Base-by-base conservation (phyloP, 306 rosid genomes). In the Mimosa pudica region DNA sequence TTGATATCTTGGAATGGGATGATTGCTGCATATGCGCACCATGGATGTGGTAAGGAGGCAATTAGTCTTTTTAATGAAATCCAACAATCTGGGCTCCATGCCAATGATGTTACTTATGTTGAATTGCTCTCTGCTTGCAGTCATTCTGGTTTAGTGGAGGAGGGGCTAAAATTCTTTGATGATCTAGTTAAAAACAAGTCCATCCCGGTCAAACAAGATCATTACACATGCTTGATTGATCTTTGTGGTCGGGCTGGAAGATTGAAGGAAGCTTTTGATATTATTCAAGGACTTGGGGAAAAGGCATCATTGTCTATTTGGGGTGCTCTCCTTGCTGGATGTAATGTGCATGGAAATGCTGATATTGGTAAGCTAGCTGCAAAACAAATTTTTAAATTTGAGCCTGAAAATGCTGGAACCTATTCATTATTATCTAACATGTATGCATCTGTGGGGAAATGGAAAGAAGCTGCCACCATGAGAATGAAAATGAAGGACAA, bases 1-100 rank as follows among this genome's bases (percentile, higher is more conserved):
- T 75, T 83, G 79, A 83, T 86, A 80, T 83, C 85, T 70, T 86
- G 89, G 89, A 86, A 86, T 57, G 89, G 87, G 44, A 86, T 86
- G 85, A 83, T 86, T 70, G 89, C 89, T 2, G 87, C 89, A 35
- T 86, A 86, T 74, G 89, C 87, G 4, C 87, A 83, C 76, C 89
- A 86, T 70, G 89, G 89, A 35, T 80, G 57, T 64, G 87, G 87
- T 12, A 80, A 47, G 64, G 85, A 83, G 78, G 89, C 89, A 70
- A 80, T 83, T 52, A 74, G 8, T 51, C 75, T 86, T 46, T 86
- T 54, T 70, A 74, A 80, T 49, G 75, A 86, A 74, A 86, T 86
- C 87, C 79, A 80, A 77, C 76, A 83, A 68, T 78, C 52, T 14
- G 89, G 87, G 69, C 52, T 83, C 58, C 79, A 49, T 41, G 79